phyloP scores from a whole-genome alignment of 257 asterid species.

The Forsythia suspensa region DNA sequence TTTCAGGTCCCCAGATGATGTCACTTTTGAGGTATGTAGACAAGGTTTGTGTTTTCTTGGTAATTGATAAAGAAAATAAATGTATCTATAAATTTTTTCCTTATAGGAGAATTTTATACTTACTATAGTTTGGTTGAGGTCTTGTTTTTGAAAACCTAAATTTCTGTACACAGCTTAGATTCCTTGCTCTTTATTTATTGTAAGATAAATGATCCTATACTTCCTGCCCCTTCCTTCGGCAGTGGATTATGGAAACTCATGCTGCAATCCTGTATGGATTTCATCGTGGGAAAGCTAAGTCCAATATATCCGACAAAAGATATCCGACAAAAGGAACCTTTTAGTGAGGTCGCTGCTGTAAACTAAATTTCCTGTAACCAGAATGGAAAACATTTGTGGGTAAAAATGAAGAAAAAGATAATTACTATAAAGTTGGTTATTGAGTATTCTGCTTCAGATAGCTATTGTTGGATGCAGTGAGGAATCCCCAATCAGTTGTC shows the following conservation, averaged over 20 bases:
- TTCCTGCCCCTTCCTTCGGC: neutral
- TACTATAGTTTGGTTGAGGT: neutral
- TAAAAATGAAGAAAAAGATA: neutral
- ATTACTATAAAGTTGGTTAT: neutral
- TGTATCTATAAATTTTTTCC: neutral
- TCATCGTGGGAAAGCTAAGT: neutral
- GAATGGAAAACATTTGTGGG: neutral
- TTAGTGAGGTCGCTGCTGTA: neutral
- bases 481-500: conserved; percentile 11
- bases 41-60: neutral
- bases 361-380: neutral
- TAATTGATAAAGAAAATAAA: neutral
- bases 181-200: neutral
- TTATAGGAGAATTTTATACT: neutral
- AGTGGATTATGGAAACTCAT: neutral
- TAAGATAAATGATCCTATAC: neutral
- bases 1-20: neutral
- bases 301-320: neutral
- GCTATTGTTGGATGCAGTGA: neutral
- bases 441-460: neutral
- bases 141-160: neutral
- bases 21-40: neutral
- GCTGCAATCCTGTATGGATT: neutral
- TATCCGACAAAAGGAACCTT: neutral
- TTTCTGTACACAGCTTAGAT: neutral